These are phyloP conservation scores for Termitomyces sp. DNA, from an alignment of 768 basidiomycete species.

Conservation along the genomic window DNA sequence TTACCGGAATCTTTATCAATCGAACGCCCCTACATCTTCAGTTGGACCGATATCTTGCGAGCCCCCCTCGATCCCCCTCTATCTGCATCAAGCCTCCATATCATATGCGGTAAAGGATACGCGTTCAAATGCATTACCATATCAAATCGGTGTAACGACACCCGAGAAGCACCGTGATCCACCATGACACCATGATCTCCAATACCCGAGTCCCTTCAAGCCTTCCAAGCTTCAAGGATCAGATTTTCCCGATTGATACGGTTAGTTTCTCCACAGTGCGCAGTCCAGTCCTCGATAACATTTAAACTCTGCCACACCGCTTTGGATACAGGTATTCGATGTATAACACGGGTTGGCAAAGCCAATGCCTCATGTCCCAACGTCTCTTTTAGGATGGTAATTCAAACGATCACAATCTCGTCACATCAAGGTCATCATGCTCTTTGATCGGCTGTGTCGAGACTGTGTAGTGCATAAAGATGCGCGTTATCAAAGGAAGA, in stretches of 20 bases:
- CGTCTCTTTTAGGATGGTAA: neutral
- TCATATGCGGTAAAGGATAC: neutral
- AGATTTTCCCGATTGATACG: neutral
- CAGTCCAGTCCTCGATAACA: neutral
- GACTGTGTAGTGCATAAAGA: no score
- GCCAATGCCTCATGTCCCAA: neutral
- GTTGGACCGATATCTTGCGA: no score
- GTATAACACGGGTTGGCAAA: neutral
- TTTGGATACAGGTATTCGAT: conserved; percentile 1
- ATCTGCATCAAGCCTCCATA: neutral
- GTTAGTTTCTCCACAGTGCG: neutral
- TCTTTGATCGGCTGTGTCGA: neutral
- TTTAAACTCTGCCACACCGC: neutral
- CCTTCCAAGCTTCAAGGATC: neutral
- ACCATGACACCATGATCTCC: neutral
- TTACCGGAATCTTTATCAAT: no score
- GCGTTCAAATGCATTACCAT: no score
- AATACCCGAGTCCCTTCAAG: neutral
- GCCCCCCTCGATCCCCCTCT: no score
- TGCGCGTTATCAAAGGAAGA: no score
- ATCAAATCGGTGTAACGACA: neutral
- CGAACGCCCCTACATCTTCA: no score
- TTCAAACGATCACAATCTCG: neutral
- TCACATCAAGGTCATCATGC: neutral
- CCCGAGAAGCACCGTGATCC: neutral